These are phyloP conservation scores for Dissophora ornata DNA, from an alignment of 192 early-diverging fungal genomes.

Conservation along the genomic window DNA sequence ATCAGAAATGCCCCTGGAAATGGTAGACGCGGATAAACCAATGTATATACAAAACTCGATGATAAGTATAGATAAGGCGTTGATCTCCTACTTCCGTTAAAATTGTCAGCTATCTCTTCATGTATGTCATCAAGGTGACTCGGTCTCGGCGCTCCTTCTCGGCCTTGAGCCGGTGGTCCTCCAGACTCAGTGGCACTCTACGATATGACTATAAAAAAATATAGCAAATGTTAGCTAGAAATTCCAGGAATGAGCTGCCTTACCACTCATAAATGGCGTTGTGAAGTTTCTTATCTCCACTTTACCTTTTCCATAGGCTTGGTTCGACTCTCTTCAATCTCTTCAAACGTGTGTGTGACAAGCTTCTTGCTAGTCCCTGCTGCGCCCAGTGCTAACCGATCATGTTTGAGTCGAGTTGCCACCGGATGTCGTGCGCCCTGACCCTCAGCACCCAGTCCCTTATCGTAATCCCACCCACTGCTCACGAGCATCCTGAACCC, in stretches of 20 bases:
- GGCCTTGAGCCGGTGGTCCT: slow-evolving; percentile 37
- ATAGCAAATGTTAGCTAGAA: too few relatives aligned
- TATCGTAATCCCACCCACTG: slow-evolving; percentile 65
- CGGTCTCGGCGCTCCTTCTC: slow-evolving; percentile 50
- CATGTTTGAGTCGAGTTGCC: slow-evolving; percentile 58
- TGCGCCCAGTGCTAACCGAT: slow-evolving; percentile 58
- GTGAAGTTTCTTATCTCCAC: too few relatives aligned
- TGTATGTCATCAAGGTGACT: slow-evolving; percentile 46
- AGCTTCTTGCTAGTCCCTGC: slow-evolving; percentile 19
- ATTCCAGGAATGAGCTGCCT: too few relatives aligned
- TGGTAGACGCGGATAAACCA: background rate
- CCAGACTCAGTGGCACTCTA: slow-evolving; percentile 31
- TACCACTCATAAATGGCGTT: too few relatives aligned
- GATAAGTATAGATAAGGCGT: too few relatives aligned
- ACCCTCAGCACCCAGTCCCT: slow-evolving; percentile 57
- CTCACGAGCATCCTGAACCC: slow-evolving; percentile 60
- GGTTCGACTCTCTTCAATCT: slow-evolving; percentile 30
- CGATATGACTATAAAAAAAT: slow-evolving; percentile 29
- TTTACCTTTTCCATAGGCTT: slow-evolving; percentile 39
- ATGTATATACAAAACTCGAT: too few relatives aligned
- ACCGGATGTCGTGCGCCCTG: slow-evolving; percentile 60
- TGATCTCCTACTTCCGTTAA: too few relatives aligned
- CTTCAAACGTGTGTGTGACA: slow-evolving; percentile 34
- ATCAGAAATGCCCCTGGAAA: background rate
- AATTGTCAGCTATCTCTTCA: slow-evolving; percentile 36